Percentiles rank a stretch among this genome's conserved stretches.
Conservation (phyloP, 2,329 filamentous ascomycete species). For the Neopestalotiopsis sp. region DNA sequence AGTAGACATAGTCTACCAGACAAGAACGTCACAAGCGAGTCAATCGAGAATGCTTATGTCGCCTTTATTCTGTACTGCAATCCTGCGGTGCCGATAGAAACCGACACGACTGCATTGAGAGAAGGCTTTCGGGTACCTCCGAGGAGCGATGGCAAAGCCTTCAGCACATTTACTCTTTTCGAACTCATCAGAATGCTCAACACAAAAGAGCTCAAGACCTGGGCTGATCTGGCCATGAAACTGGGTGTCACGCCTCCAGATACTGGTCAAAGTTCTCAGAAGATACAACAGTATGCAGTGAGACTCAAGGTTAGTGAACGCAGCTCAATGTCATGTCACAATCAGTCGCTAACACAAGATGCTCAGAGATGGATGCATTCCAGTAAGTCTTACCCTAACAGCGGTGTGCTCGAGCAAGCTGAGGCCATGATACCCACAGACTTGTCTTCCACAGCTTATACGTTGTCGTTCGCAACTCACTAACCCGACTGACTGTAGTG, state of each 20-base stretch:
- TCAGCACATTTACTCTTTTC: slow-evolving; percentile 78
- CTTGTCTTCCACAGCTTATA: too few relatives aligned
- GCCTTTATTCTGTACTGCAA: slow-evolving; percentile 91
- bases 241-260: slow-evolving; percentile 89
- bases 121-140: slow-evolving; percentile 81
- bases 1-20: slow-evolving; percentile 59
- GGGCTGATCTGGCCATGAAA: slow-evolving; percentile 84
- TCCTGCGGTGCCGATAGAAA: slow-evolving; percentile 73
- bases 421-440: too few relatives aligned
- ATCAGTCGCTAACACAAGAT: background rate
- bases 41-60: slow-evolving; percentile 82
- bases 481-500: slow-evolving; percentile 46
- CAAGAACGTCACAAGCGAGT: slow-evolving; percentile 69
- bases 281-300: slow-evolving; percentile 93
- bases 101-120: slow-evolving; percentile 72
- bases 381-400: slow-evolving; percentile 37
- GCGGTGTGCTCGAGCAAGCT: too few relatives aligned
- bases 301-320: slow-evolving; percentile 73
- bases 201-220: slow-evolving; percentile 85
- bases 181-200: slow-evolving; percentile 81
- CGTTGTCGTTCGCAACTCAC: background rate
- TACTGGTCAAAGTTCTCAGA: slow-evolving; percentile 84
- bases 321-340: background rate
- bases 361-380: slow-evolving; percentile 88
- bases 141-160: slow-evolving; percentile 85